Conservation (phyloP, 495 filamentous ascomycete genomes). For the Staphylotrichum tortipilum region DNA sequence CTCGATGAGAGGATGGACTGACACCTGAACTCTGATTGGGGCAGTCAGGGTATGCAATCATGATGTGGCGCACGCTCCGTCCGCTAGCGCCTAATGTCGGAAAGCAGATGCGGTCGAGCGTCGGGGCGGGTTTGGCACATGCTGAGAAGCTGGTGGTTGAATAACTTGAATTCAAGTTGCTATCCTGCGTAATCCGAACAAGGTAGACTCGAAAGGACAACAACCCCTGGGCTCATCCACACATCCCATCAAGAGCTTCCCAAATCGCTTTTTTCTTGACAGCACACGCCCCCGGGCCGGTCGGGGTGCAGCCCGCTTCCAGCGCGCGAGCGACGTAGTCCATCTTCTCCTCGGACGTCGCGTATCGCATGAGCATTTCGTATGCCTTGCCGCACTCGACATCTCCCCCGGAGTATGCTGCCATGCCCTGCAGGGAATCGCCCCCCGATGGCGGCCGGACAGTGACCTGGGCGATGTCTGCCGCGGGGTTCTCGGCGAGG, state of each 20-base stretch:
- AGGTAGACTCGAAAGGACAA: not conserved
- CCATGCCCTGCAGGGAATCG: not conserved
- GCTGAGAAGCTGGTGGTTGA: no score
- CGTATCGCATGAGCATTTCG: constrained; percentile 11
- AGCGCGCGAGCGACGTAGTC: constrained; percentile 4
- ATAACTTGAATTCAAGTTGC: no score
- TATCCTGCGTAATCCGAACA: no score
- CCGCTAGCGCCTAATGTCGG: no score
- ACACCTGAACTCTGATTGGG: constrained; percentile 1
- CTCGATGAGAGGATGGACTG: not conserved
- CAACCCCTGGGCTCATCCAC: not conserved
- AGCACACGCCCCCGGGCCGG: constrained; percentile 3
- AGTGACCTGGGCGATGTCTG: constrained; percentile 6
- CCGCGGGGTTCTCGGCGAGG: not conserved
- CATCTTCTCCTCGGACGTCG: constrained; percentile 8
- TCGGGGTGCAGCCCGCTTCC: constrained; percentile 8
- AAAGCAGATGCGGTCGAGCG: no score
- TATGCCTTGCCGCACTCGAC: constrained; percentile 9
- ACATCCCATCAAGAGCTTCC: constrained; percentile 6
- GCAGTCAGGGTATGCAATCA: no score
- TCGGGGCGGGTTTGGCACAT: no score
- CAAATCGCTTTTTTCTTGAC: constrained; percentile 2
- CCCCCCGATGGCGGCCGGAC: not conserved
- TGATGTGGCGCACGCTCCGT: no score
- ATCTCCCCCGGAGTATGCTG: not conserved